These are phyloP conservation scores for Xylariaceae sp. DNA, from an alignment of 2,329 filamentous ascomycete species.

Conservation along the genomic window DNA sequence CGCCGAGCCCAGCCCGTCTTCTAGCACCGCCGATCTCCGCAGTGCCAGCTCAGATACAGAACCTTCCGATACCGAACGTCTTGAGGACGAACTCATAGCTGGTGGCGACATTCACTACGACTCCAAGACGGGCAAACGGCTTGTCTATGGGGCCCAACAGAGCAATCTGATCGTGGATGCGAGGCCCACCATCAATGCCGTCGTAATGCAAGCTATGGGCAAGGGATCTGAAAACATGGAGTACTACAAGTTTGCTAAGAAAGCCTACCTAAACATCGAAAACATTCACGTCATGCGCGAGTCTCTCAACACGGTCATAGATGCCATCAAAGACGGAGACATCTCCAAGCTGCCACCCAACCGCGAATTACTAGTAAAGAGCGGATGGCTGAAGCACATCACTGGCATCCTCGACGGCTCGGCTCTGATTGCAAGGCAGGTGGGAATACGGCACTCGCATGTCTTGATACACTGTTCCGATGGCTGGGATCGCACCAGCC, in stretches of 20 bases:
- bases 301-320: constrained; percentile 79
- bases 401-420: constrained; percentile 76
- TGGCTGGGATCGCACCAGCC: constrained; percentile 95
- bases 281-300: constrained; percentile 98
- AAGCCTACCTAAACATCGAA: constrained; percentile 90
- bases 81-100: constrained; percentile 61
- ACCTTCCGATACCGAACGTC: constrained; percentile 53
- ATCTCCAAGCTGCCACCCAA: constrained; percentile 76
- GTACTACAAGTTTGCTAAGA: constrained; percentile 85
- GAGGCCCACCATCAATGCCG: constrained; percentile 85
- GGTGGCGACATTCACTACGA: constrained; percentile 44
- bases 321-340: constrained; percentile 88
- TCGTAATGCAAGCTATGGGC: constrained; percentile 88
- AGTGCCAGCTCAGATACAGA: constrained; percentile 36
- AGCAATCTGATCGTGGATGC: constrained; percentile 94
- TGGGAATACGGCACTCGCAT: constrained; percentile 89
- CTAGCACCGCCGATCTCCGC: constrained; percentile 45
- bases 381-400: constrained; percentile 88
- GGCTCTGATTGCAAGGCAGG: constrained; percentile 73
- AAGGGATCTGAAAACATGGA: constrained; percentile 97
- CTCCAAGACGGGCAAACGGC: constrained; percentile 51
- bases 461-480: constrained; percentile 97
- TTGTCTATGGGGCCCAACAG: constrained; percentile 86
- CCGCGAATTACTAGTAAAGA: constrained; percentile 71
- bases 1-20: constrained; percentile 31